Percentiles rank a stretch among this genome's conserved stretches.
Evolutionary conservation across 306 rosid genomes (phyloP).

Genomic region (Trifolium dubium): DNA sequence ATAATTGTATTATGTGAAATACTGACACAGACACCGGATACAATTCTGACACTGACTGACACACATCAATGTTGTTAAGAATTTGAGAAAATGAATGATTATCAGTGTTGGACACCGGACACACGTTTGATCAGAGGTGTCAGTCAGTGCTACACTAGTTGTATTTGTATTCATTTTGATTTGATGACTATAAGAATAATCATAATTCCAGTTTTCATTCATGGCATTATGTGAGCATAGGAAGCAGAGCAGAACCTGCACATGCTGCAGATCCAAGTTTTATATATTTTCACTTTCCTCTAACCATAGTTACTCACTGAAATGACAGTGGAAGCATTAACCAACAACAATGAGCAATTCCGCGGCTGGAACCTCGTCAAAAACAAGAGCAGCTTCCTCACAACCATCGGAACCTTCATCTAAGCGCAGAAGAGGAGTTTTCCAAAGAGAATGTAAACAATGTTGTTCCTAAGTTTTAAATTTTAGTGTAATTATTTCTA

Average conservation of each 20-base stretch:
- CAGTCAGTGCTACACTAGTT: neutral
- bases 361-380: conserved; percentile 64
- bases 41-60: no score
- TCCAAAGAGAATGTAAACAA: conserved; percentile 78
- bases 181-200: no score
- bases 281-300: neutral
- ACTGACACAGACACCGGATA: neutral
- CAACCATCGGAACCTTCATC: conserved; percentile 82
- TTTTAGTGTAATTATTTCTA: neutral
- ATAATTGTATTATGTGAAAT: neutral
- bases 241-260: conserved; percentile 10
- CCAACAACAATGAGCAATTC: conserved; percentile 60
- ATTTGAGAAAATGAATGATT: neutral
- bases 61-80: neutral
- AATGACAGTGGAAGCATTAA: conserved; percentile 20
- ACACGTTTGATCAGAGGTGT: neutral
- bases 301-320: neutral
- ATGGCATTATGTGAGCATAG: neutral
- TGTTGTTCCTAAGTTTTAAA: neutral
- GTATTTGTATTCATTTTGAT: no score
- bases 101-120: neutral
- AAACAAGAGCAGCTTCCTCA: conserved; percentile 67
- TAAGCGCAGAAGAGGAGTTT: conserved; percentile 88
- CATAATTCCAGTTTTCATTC: neutral
- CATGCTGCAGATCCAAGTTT: neutral